Percentiles rank a stretch among this genome's conserved stretches.
Evolutionary conservation across 2,329 filamentous ascomycete species (phyloP).

Genomic region (Penicillium sp.): DNA sequence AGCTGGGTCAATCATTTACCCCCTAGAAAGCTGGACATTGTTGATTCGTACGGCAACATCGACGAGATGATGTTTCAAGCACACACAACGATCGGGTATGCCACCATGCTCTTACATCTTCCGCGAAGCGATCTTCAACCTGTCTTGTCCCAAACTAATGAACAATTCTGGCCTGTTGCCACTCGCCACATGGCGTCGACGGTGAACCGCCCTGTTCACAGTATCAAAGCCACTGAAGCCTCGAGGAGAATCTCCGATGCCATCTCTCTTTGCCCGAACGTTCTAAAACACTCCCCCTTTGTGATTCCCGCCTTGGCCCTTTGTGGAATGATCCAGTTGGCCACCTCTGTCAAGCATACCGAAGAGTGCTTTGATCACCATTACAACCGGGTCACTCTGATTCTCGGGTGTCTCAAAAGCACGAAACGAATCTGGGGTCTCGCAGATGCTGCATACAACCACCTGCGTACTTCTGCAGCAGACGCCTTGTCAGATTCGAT

Average conservation of each 20-base stretch:
- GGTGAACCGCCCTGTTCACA: slow-evolving; percentile 37
- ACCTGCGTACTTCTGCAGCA: slow-evolving; percentile 31
- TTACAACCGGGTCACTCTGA: slow-evolving; percentile 39
- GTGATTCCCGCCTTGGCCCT: slow-evolving; percentile 32
- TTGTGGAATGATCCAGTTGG: slow-evolving; percentile 40
- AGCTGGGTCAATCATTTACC: slow-evolving; percentile 82
- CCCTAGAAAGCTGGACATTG: slow-evolving; percentile 65
- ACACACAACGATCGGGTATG: slow-evolving; percentile 43
- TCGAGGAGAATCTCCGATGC: slow-evolving; percentile 36
- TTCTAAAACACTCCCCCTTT: slow-evolving; percentile 37
- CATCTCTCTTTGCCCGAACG: slow-evolving; percentile 36
- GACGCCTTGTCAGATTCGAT: slow-evolving; percentile 33
- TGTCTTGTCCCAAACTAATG: slow-evolving; percentile 27
- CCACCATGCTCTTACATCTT: slow-evolving; percentile 72
- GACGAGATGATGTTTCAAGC: slow-evolving; percentile 62
- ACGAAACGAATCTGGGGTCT: slow-evolving; percentile 35
- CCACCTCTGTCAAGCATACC: slow-evolving; percentile 36
- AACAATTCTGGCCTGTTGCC: slow-evolving; percentile 30
- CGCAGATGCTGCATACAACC: slow-evolving; percentile 31
- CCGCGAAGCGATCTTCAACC: slow-evolving; percentile 68
- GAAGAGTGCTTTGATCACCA: slow-evolving; percentile 43
- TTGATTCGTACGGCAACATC: slow-evolving; percentile 68
- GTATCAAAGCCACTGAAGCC: slow-evolving; percentile 40
- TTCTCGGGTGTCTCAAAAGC: slow-evolving; percentile 39
- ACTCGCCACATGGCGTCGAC: slow-evolving; percentile 34